Percentiles rank a stretch among this genome's conserved stretches.
Evolutionary conservation across 2,329 filamentous ascomycete species (phyloP).

Genomic region (Penicillium brevicompactum): DNA sequence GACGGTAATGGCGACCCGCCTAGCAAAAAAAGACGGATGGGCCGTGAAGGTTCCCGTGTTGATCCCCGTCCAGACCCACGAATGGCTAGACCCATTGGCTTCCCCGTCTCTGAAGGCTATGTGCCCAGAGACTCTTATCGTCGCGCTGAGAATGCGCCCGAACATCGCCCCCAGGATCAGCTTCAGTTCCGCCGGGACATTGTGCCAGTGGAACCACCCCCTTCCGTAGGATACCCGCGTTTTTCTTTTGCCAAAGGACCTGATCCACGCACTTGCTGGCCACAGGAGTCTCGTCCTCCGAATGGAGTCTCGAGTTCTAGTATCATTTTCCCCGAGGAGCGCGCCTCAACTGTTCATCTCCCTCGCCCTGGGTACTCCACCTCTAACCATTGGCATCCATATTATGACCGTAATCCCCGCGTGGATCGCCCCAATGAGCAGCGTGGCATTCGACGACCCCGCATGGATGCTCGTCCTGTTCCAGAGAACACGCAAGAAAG

Average conservation of each 20-base stretch:
- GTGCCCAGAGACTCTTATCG: slow-evolving; percentile 20
- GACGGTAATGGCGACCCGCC: slow-evolving; percentile 29
- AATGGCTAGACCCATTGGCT: slow-evolving; percentile 14
- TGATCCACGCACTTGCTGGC: slow-evolving; percentile 18
- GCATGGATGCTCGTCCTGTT: slow-evolving; percentile 19
- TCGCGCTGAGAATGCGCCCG: slow-evolving; percentile 15
- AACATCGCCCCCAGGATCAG: slow-evolving; percentile 21
- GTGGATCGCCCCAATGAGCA: slow-evolving; percentile 13
- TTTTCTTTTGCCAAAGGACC: slow-evolving; percentile 15
- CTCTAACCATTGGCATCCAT: slow-evolving; percentile 17
- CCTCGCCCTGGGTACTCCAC: slow-evolving; percentile 7
- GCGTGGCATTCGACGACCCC: slow-evolving; percentile 15
- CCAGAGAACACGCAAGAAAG: slow-evolving; percentile 24
- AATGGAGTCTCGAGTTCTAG: slow-evolving; percentile 16
- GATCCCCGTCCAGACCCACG: slow-evolving; percentile 14
- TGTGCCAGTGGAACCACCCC: slow-evolving; percentile 21
- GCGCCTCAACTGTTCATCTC: slow-evolving; percentile 18
- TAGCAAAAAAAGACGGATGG: slow-evolving; percentile 38
- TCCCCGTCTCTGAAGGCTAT: slow-evolving; percentile 17
- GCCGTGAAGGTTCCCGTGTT: slow-evolving; percentile 23
- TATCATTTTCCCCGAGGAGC: slow-evolving; percentile 20
- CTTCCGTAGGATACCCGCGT: slow-evolving; percentile 19
- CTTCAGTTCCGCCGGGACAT: slow-evolving; percentile 26
- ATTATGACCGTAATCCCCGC: slow-evolving; percentile 22
- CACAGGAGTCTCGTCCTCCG: slow-evolving; percentile 20